Evolutionary conservation across 495 filamentous ascomycete genomes (phyloP), one percentile per base, ranked within the genome.

Genomic region (Podospora sp.): DNA sequence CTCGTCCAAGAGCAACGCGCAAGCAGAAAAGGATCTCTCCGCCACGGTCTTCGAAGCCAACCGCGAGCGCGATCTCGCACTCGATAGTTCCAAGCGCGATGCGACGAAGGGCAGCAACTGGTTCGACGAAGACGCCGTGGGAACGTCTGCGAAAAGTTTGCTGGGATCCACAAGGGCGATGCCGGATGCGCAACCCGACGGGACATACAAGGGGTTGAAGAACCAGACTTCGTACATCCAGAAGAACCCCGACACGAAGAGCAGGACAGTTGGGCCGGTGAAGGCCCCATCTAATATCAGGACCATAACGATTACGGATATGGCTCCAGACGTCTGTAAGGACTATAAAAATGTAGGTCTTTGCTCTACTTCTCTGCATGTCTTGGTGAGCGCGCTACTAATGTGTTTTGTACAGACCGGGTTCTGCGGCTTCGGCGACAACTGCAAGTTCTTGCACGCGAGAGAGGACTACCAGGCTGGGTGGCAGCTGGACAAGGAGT

Each of bases 81-180:
- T 96, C 51, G 83, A 88, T 27, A 79, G 82, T 65, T 86, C 84
- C 65, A 93, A 93, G 61, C 60, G 50, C 74, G 94, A 97, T 73
- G 95, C 95, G n/a, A 98, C 95, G 6, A 97, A 96, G 69, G 85
- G 87, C 22, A 88, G 85, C n/a, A 91, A 96, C 75, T 97, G 93
- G 93, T 95, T 91, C 78, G 92, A 93, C 67, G 90, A 94, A 60
- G 82, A 86, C 27, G 40, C 9, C 12, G 40, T 14, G 40, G 40
- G 16, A 4, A 46, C 89, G 29, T 87, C 81, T 56, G 77, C 82
- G 14, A 88, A 87, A 75, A 87, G 83, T 64, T 81, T 92, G 0
- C 81, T 92, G 16, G 90, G 90, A 14, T 87, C 84, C 22, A 90
- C 90, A 16, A 80, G 86, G 62, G 77, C 69, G 46, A 69, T 68